Conservation (phyloP, 345 rosid species). For the Corchorus olitorius region DNA sequence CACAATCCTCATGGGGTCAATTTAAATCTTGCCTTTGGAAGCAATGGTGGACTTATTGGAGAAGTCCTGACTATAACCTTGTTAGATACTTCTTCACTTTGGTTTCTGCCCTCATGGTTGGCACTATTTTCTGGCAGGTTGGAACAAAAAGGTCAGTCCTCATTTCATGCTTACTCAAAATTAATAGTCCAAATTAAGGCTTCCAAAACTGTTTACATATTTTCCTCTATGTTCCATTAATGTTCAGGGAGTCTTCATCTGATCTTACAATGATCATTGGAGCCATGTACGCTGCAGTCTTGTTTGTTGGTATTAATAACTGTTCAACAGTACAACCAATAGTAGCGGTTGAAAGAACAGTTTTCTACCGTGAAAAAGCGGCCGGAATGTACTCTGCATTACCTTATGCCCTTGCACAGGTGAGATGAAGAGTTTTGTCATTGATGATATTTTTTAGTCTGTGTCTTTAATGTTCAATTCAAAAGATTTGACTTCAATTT, state of each 20-base stretch:
- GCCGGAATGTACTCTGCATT: conserved; percentile 75
- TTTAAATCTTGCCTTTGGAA: conserved; percentile 74
- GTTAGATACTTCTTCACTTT: conserved; percentile 59
- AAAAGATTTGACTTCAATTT: neutral
- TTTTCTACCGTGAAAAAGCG: conserved; percentile 72
- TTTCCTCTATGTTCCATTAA: neutral
- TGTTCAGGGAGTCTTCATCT: conserved; percentile 38
- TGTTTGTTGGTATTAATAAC: conserved; percentile 69
- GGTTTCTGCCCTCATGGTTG: conserved; percentile 52
- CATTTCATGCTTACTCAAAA: neutral
- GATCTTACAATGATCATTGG: conserved; percentile 69
- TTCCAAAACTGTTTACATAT: neutral
- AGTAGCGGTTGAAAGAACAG: conserved; percentile 66
- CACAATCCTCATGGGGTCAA: conserved; percentile 57
- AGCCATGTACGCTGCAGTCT: conserved; percentile 64
- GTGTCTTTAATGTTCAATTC: neutral
- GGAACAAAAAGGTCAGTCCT: conserved; percentile 51
- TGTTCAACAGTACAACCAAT: conserved; percentile 69
- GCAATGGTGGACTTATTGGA: conserved; percentile 74
- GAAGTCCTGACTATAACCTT: conserved; percentile 74
- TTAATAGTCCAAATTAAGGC: no score
- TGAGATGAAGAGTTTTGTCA: conserved; percentile 9
- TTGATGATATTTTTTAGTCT: neutral
- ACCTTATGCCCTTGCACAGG: conserved; percentile 73
- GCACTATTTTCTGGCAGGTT: conserved; percentile 63